phyloP scores from a whole-genome alignment of 495 filamentous ascomycete genomes.

The Zalerion maritima region DNA sequence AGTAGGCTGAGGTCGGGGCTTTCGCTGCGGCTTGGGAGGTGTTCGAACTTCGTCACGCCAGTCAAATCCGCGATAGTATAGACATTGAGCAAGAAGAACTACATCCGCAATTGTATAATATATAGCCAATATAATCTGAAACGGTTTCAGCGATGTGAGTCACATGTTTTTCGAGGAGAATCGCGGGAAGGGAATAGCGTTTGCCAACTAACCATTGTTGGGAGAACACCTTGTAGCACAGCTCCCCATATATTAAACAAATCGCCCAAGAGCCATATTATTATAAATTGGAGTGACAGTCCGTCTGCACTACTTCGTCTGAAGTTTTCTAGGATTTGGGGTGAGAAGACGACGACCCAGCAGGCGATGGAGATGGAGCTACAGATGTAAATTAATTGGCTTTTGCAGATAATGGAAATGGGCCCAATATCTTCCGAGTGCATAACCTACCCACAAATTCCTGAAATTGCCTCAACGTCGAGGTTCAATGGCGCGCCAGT shows the following conservation, averaged over 20 bases:
- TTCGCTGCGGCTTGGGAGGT: constrained; percentile 9
- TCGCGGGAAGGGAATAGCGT: not conserved
- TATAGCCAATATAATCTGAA: constrained; percentile 65
- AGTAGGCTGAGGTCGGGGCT: not conserved
- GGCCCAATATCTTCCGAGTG: not conserved
- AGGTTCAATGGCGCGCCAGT: constrained; percentile 50
- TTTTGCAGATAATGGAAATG: constrained; percentile 1
- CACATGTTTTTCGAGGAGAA: not conserved
- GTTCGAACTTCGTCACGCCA: constrained; percentile 38
- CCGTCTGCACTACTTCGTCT: constrained; percentile 74
- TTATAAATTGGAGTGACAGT: constrained; percentile 75
- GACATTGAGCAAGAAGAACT: constrained; percentile 73
- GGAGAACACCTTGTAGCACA: constrained; percentile 81
- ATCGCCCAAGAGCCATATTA: constrained; percentile 85
- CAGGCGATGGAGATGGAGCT: constrained; percentile 92
- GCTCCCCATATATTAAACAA: constrained; percentile 93
- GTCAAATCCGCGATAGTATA: constrained; percentile 84
- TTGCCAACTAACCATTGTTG: constrained; percentile 61
- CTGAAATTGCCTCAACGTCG: constrained; percentile 75
- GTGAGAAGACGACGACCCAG: constrained; percentile 96
- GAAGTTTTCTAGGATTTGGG: constrained; percentile 94
- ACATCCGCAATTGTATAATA: constrained; percentile 94
- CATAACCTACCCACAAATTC: constrained; percentile 61
- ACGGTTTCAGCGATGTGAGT: not conserved
- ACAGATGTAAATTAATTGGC: constrained; percentile 4